A percentile compares a stretch with the other conserved stretches of the same genome.
phyloP scores from a whole-genome alignment of 257 asterid species.

The Oldenlandia corymbosa region DNA sequence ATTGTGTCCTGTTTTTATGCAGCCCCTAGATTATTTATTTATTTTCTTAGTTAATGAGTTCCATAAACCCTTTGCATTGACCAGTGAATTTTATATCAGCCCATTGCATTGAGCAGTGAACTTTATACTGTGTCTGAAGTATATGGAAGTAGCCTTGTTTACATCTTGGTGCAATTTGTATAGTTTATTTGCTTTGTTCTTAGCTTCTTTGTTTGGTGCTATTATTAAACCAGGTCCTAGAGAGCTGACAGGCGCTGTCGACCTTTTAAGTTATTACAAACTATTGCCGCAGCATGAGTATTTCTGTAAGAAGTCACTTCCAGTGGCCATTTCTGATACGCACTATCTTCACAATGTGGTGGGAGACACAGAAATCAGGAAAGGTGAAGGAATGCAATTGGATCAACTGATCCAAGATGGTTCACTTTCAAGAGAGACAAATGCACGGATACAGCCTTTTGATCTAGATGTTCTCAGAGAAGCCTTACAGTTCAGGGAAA shows the following conservation, averaged over 20 bases:
- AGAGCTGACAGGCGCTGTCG: conserved; percentile 95
- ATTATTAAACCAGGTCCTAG: conserved; percentile 61
- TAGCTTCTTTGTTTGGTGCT: conserved; percentile 22
- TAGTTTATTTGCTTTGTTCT: not conserved
- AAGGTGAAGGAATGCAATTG: conserved; percentile 95
- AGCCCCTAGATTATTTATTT: not conserved
- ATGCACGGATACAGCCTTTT: conserved; percentile 66
- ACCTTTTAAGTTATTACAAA: conserved; percentile 79
- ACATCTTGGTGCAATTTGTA: not conserved
- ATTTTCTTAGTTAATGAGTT: not conserved
- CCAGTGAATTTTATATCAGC: not conserved
- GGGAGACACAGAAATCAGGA: conserved; percentile 90
- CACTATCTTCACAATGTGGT: conserved; percentile 93
- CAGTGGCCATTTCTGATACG: conserved; percentile 73
- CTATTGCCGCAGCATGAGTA: conserved; percentile 83
- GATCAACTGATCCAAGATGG: conserved; percentile 67
- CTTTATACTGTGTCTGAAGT: not conserved
- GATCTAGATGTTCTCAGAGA: conserved; percentile 66
- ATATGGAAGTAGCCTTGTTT: not conserved
- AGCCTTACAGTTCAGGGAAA: conserved; percentile 87
- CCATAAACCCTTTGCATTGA: not conserved
- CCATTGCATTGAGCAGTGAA: not conserved
- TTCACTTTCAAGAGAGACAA: conserved; percentile 56
- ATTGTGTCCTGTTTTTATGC: not conserved
- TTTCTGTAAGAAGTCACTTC: conserved; percentile 92